Conservation (phyloP, 23 red algal species). For the Agarophyton chilense region DNA sequence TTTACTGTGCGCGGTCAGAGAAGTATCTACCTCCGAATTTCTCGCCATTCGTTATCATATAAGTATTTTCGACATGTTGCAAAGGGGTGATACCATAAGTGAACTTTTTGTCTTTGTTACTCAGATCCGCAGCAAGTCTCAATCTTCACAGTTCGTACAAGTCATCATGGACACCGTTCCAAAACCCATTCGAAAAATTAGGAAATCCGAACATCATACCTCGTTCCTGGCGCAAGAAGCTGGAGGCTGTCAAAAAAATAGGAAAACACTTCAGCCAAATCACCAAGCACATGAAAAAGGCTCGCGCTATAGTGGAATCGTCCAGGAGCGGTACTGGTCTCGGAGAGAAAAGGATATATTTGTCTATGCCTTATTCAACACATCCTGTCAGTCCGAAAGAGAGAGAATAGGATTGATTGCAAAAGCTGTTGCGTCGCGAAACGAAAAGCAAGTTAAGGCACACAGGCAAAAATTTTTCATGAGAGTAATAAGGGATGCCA, state of each 20-base stretch:
- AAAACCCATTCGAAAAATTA: neutral
- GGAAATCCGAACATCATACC: neutral
- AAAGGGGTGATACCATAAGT: no score
- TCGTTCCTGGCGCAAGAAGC: neutral
- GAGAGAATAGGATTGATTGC: neutral
- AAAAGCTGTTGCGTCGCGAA: neutral
- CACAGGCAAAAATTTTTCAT: conserved; percentile 4
- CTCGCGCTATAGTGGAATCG: neutral
- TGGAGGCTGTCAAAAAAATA: no score
- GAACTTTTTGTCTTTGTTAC: no score
- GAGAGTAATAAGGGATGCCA: conserved; percentile 6
- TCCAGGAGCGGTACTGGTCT: neutral
- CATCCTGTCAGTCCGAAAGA: neutral
- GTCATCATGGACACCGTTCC: neutral
- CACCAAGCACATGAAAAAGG: neutral
- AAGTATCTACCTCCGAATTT: no score
- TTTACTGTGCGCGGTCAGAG: no score
- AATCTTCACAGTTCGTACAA: no score
- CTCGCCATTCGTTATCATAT: no score
- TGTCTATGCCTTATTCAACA: neutral
- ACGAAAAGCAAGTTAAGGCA: conserved; percentile 20
- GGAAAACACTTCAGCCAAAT: neutral
- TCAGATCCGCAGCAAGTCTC: no score
- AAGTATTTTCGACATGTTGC: no score
- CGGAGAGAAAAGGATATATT: neutral